Conservation (phyloP, 495 filamentous ascomycete genomes). For the Achaetomiella virescens region DNA sequence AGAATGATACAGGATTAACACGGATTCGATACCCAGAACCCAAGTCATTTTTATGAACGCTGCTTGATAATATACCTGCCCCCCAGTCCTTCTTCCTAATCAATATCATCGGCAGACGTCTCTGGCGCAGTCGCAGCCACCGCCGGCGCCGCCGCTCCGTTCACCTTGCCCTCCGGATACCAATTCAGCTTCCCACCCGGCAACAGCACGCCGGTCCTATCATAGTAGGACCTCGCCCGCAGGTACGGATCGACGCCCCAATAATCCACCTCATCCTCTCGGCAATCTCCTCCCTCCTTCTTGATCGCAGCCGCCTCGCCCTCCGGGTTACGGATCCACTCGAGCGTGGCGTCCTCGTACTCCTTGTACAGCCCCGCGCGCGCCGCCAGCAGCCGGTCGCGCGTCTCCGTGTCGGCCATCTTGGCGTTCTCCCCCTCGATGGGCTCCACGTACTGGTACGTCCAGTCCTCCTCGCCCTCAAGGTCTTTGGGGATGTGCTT, state of each 20-base stretch:
- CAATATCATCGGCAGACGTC: slow-evolving; percentile 49
- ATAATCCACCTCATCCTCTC: slow-evolving; percentile 66
- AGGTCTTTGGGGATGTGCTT: slow-evolving; percentile 71
- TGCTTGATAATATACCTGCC: neutral
- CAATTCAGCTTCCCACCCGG: slow-evolving; percentile 61
- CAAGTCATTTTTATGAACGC: neutral
- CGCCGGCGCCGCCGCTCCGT: slow-evolving; percentile 23
- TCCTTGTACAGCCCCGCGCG: slow-evolving; percentile 57
- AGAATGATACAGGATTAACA: neutral
- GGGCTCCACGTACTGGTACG: slow-evolving; percentile 76
- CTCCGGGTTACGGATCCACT: slow-evolving; percentile 53
- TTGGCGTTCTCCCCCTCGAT: slow-evolving; percentile 59
- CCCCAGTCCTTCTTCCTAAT: slow-evolving; percentile 30
- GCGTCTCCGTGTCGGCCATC: slow-evolving; percentile 62
- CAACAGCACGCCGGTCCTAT: slow-evolving; percentile 63
- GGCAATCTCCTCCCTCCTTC: slow-evolving; percentile 47
- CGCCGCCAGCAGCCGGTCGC: slow-evolving; percentile 53
- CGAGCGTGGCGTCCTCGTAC: slow-evolving; percentile 62
- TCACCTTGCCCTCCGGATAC: slow-evolving; percentile 44
- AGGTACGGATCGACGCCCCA: slow-evolving; percentile 79
- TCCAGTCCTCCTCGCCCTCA: slow-evolving; percentile 76
- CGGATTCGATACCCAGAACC: no score
- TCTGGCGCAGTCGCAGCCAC: slow-evolving; percentile 29
- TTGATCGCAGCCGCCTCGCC: slow-evolving; percentile 32
- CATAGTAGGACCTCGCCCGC: slow-evolving; percentile 65